These are phyloP conservation scores for Posidonia oceanica DNA, from an alignment of 116 monocot species.

Conservation along the genomic window DNA sequence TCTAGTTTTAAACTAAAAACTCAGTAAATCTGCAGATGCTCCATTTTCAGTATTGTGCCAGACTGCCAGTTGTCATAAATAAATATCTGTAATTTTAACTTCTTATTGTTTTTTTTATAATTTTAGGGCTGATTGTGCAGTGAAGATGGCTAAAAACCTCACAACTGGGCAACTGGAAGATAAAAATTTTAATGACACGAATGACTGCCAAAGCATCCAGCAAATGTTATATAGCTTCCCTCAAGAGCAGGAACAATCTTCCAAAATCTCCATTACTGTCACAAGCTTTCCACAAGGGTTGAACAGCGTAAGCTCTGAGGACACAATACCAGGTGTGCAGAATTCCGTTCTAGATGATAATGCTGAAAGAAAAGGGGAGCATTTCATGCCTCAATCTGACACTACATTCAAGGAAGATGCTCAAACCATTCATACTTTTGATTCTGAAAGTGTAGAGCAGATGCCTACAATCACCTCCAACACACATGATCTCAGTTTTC, in stretches of 20 bases:
- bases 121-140: slow-evolving; percentile 70
- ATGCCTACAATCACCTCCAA: slow-evolving; percentile 16
- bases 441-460: slow-evolving; percentile 15
- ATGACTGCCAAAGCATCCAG: slow-evolving; percentile 55
- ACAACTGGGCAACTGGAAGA: slow-evolving; percentile 33
- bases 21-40: background rate
- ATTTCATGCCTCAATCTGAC: slow-evolving; percentile 7
- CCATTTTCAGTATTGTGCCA: background rate
- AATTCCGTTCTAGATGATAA: slow-evolving; percentile 18
- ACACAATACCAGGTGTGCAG: slow-evolving; percentile 14
- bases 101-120: background rate
- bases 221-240: slow-evolving; percentile 51
- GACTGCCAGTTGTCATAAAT: background rate
- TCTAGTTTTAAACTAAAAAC: background rate
- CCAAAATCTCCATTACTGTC: slow-evolving; percentile 53
- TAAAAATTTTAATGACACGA: slow-evolving; percentile 40
- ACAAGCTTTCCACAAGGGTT: slow-evolving; percentile 65
- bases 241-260: slow-evolving; percentile 52
- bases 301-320: slow-evolving; percentile 65
- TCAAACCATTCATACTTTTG: slow-evolving; percentile 15
- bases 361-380: slow-evolving; percentile 16
- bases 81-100: background rate
- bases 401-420: slow-evolving; percentile 20
- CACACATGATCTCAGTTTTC: slow-evolving; percentile 18
- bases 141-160: slow-evolving; percentile 80